A percentile compares a stretch with the other conserved stretches of the same genome.
Evolutionary conservation across 805 yeast genomes (phyloP).

Genomic region (Saccharomyces paradoxus): DNA sequence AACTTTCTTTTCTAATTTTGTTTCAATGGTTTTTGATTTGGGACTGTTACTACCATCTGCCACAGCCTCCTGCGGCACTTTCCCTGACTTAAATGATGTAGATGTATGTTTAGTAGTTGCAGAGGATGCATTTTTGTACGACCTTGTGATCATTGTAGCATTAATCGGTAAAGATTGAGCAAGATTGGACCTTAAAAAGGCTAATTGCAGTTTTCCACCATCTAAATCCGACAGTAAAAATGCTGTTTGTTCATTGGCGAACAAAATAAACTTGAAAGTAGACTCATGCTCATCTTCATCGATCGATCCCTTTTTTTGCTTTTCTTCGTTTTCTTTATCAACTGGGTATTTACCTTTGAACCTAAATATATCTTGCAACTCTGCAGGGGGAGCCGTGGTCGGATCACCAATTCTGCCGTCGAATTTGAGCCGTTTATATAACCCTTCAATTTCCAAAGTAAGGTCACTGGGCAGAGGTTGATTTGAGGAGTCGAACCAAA

Average conservation of each 20-base stretch:
- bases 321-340: slow-evolving; percentile 7
- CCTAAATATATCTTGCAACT: background rate
- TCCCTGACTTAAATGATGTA: background rate
- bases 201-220: slow-evolving; percentile 34
- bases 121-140: slow-evolving; percentile 26
- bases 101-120: background rate
- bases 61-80: background rate
- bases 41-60: background rate
- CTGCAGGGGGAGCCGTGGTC: background rate
- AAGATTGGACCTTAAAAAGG: slow-evolving; percentile 31
- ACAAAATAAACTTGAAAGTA: slow-evolving; percentile 22
- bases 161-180: slow-evolving; percentile 35
- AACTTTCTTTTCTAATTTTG: background rate
- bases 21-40: background rate
- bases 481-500: slow-evolving; percentile 65
- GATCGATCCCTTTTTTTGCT: slow-evolving; percentile 4
- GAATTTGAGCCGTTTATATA: background rate
- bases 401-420: background rate
- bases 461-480: slow-evolving; percentile 44
- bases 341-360: slow-evolving; percentile 33
- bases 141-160: slow-evolving; percentile 44
- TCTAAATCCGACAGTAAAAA: slow-evolving; percentile 39
- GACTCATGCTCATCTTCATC: slow-evolving; percentile 4
- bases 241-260: slow-evolving; percentile 37
- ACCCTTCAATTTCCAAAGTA: slow-evolving; percentile 51